Evolutionary conservation across 2,329 filamentous ascomycete genomes (phyloP).

Genomic region (Mycosphaerelloides madeirae): DNA sequence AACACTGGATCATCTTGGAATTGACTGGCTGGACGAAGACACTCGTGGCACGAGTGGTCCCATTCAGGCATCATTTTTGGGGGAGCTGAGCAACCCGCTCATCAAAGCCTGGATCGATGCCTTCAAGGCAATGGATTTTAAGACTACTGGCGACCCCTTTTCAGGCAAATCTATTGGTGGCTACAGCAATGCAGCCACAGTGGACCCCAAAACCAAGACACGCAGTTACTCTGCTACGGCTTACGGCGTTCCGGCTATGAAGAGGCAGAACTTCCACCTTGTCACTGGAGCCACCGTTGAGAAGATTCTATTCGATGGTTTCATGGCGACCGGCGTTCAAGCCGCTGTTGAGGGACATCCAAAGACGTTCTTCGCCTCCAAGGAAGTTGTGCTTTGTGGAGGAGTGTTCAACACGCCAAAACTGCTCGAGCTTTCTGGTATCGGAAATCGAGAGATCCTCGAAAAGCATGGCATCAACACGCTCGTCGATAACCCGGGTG

Average conservation of each 20-base stretch:
- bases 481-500: conserved; percentile 16
- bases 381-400: conserved; percentile 52
- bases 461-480: conserved; percentile 12
- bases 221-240: conserved; percentile 4
- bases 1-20: background rate
- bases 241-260: conserved; percentile 7
- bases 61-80: background rate
- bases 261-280: conserved; percentile 9
- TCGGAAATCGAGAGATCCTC: conserved; percentile 25
- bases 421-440: conserved; percentile 38
- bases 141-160: conserved; percentile 29
- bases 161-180: conserved; percentile 30
- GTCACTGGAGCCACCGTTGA: conserved; percentile 6
- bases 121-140: conserved; percentile 18
- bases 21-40: background rate
- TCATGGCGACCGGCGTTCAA: conserved; percentile 27
- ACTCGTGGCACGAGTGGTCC: background rate
- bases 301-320: conserved; percentile 7
- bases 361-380: conserved; percentile 18
- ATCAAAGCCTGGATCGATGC: conserved; percentile 22
- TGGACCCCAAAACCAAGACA: conserved; percentile 8
- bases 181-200: conserved; percentile 24
- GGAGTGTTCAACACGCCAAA: conserved; percentile 36
- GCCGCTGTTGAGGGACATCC: conserved; percentile 27
- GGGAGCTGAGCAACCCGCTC: background rate